Evolutionary conservation across 202 grass and related monocot genomes (phyloP).

Genomic region (Cymbopogon flexuosus): DNA sequence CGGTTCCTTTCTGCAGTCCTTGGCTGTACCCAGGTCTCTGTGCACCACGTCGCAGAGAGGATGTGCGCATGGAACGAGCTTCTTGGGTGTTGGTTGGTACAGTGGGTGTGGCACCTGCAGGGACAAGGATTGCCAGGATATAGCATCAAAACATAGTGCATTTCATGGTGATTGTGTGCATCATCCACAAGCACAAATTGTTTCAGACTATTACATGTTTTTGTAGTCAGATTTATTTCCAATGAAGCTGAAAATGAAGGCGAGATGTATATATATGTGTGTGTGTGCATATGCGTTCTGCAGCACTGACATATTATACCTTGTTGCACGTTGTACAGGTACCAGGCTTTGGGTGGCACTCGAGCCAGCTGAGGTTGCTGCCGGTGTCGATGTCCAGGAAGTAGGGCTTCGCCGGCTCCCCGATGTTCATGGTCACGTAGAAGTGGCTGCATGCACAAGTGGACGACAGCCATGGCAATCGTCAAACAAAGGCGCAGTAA

Average conservation of each 20-base stretch:
- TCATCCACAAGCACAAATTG: not conserved
- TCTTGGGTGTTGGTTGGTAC: conserved; percentile 25
- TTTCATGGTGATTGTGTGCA: too few relatives aligned
- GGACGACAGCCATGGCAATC: not conserved
- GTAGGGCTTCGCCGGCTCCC: conserved; percentile 43
- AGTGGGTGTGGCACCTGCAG: conserved; percentile 52
- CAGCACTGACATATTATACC: not conserved
- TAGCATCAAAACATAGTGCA: too few relatives aligned
- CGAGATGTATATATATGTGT: too few relatives aligned
- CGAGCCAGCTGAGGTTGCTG: conserved; percentile 58
- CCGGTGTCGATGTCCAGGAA: conserved; percentile 60
- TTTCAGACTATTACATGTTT: not conserved
- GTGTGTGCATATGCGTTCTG: not conserved
- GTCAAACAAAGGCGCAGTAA: too few relatives aligned
- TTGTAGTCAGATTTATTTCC: not conserved
- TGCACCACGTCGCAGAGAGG: conserved; percentile 29
- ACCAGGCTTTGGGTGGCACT: conserved; percentile 22
- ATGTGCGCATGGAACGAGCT: conserved; percentile 27
- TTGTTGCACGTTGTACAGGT: conserved; percentile 38
- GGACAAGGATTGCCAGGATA: not conserved
- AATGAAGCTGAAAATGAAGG: not conserved
- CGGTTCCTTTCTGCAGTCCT: not conserved
- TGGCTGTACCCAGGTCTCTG: not conserved
- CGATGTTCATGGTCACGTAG: conserved; percentile 45
- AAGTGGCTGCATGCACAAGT: conserved; percentile 29